phyloP scores from a whole-genome alignment of 2,329 filamentous ascomycete genomes.

The Trichophyton schoenleinii region DNA sequence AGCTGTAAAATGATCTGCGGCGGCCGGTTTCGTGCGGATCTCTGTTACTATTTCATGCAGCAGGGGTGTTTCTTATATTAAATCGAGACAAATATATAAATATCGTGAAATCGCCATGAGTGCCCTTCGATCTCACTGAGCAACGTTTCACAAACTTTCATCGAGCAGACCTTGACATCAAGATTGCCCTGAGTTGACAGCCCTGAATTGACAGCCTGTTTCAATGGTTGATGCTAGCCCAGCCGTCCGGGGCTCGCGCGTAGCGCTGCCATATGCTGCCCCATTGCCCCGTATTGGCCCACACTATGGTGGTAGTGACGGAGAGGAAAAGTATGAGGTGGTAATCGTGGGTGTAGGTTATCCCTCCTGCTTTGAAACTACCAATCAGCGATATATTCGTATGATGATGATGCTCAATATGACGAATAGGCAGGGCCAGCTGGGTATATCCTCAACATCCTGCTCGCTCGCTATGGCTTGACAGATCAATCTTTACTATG shows the following conservation, averaged over 20 bases:
- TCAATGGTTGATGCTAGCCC: not conserved
- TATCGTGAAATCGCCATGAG: not conserved
- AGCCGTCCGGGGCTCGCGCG: not conserved
- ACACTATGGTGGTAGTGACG: not conserved
- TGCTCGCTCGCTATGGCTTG: constrained; percentile 35
- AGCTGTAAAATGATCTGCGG: too few species aligned
- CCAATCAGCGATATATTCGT: not conserved
- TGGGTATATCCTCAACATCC: constrained; percentile 31
- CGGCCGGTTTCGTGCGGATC: too few species aligned
- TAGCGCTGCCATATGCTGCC: not conserved
- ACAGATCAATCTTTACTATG: constrained; percentile 30
- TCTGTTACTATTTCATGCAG: too few species aligned
- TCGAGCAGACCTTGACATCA: not conserved
- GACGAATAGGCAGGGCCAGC: constrained; percentile 29
- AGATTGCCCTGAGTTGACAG: not conserved
- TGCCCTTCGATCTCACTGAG: not conserved
- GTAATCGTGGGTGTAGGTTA: constrained; percentile 29
- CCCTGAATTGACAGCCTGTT: not conserved
- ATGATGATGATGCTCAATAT: not conserved
- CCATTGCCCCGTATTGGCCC: not conserved
- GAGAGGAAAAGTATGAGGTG: constrained; percentile 28
- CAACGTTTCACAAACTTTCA: not conserved
- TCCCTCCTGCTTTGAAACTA: not conserved
- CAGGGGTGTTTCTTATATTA: too few species aligned
- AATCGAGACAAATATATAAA: too few species aligned